Evolutionary conservation across 179 eudicot species (phyloP).

Genomic region (Silene coronaria): DNA sequence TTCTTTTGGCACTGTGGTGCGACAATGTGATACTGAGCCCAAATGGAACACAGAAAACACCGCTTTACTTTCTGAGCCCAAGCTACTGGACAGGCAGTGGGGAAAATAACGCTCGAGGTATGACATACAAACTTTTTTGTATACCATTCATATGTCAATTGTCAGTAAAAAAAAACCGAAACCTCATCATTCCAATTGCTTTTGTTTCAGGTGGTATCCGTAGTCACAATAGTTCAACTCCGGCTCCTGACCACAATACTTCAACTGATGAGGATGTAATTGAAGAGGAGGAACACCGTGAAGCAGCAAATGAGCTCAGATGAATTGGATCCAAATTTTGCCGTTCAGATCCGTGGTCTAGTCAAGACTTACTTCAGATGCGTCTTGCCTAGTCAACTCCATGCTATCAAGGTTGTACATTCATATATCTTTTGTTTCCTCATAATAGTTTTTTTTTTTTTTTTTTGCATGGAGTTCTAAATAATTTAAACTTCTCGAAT

Average conservation of each 20-base stretch:
- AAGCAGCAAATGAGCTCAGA: conserved; percentile 51
- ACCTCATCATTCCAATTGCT: neutral
- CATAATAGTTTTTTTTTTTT: no score
- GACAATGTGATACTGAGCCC: conserved; percentile 68
- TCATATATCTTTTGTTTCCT: no score
- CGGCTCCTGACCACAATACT: conserved; percentile 29
- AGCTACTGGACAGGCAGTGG: conserved; percentile 72
- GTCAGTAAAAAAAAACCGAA: neutral
- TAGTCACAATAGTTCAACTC: conserved; percentile 44
- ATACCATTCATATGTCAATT: neutral
- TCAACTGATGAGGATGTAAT: conserved; percentile 71
- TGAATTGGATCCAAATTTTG: conserved; percentile 46
- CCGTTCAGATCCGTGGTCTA: conserved; percentile 82
- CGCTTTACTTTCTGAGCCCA: conserved; percentile 62
- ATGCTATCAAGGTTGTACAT: conserved; percentile 57
- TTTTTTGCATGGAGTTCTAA: no score
- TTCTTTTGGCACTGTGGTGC: conserved; percentile 67
- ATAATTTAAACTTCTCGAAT: conserved; percentile 11
- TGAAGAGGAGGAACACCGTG: conserved; percentile 64
- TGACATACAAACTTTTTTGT: neutral
- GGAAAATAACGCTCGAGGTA: conserved; percentile 58
- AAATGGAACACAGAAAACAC: conserved; percentile 61
- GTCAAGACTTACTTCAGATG: conserved; percentile 59
- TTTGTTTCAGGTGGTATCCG: conserved; percentile 40
- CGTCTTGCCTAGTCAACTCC: conserved; percentile 50